Evolutionary conservation across 164 flowering plant species (phyloP).

Genomic region (Kingdonia uniflora): DNA sequence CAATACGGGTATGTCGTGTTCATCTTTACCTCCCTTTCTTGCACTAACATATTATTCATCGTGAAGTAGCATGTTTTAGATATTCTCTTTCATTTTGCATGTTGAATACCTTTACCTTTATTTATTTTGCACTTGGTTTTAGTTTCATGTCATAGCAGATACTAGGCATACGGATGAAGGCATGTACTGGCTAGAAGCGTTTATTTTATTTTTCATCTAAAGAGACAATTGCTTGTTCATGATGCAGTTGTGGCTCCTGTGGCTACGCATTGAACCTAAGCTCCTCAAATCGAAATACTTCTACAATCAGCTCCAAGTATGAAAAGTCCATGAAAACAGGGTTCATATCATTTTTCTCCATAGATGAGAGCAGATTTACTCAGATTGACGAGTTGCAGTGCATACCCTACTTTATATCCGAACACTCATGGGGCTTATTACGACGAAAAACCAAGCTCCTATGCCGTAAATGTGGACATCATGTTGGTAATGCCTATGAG

Average conservation of each 20-base stretch:
- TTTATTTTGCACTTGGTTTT: no score
- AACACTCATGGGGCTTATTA: constrained; percentile 58
- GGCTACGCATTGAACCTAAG: constrained; percentile 75
- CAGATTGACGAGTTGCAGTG: constrained; percentile 61
- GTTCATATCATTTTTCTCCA: constrained; percentile 54
- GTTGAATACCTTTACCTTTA: no score
- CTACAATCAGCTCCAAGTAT: constrained; percentile 72
- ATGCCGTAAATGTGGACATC: constrained; percentile 80
- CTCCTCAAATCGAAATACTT: constrained; percentile 69
- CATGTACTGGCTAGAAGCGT: not conserved
- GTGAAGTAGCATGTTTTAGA: no score
- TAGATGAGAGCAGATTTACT: constrained; percentile 85
- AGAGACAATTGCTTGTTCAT: not conserved
- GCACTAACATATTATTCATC: no score
- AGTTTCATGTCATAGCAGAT: no score
- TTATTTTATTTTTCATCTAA: not conserved
- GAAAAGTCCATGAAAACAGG: constrained; percentile 78
- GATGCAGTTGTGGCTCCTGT: constrained; percentile 88
- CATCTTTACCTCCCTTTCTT: no score
- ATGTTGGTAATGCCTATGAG: constrained; percentile 57
- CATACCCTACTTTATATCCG: constrained; percentile 49
- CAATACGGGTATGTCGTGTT: no score
- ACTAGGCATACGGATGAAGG: no score
- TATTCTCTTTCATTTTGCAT: no score
- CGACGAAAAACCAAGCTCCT: constrained; percentile 62